These are phyloP conservation scores for Strigomonas oncopelti DNA, from an alignment of 208 protist species.

Conservation along the genomic window DNA sequence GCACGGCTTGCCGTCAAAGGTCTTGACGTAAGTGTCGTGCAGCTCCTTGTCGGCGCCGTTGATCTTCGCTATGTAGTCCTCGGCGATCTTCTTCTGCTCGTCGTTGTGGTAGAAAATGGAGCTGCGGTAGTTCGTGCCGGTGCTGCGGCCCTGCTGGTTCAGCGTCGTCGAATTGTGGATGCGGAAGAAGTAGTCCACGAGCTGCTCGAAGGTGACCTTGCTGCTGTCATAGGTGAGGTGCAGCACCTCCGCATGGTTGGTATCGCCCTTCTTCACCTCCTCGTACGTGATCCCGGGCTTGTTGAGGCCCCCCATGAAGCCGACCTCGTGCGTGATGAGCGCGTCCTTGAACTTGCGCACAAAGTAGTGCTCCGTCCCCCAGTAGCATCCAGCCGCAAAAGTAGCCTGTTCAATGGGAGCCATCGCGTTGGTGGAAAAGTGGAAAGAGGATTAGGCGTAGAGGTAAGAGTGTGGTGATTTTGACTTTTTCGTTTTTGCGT, in stretches of 20 bases:
- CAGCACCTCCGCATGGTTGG: conserved; percentile 94
- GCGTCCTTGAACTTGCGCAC: conserved; percentile 75
- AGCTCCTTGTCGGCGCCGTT: conserved; percentile 56
- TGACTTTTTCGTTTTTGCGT: too few relatives aligned
- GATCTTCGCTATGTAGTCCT: conserved; percentile 73
- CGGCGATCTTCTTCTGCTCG: conserved; percentile 75
- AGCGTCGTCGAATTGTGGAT: conserved; percentile 93
- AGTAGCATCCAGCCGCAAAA: conserved; percentile 91
- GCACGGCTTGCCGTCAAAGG: conserved; percentile 55
- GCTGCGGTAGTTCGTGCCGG: conserved; percentile 94
- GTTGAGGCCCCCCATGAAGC: conserved; percentile 84
- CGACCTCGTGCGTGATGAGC: conserved; percentile 72
- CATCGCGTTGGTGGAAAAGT: too few relatives aligned
- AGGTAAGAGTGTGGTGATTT: too few relatives aligned
- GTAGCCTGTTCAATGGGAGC: conserved; percentile 33
- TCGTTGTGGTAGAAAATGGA: conserved; percentile 90
- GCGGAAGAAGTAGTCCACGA: conserved; percentile 92
- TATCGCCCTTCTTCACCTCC: conserved; percentile 89
- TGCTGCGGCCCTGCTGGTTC: conserved; percentile 88
- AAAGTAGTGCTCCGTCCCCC: conserved; percentile 92
- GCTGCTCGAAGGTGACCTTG: conserved; percentile 76
- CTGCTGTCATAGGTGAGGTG: conserved; percentile 80
- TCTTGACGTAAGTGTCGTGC: conserved; percentile 62
- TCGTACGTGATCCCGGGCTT: conserved; percentile 71
- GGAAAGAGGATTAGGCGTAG: too few relatives aligned